phyloP scores from a whole-genome alignment of 2,329 filamentous ascomycete species.

The Ophiostoma ips region DNA sequence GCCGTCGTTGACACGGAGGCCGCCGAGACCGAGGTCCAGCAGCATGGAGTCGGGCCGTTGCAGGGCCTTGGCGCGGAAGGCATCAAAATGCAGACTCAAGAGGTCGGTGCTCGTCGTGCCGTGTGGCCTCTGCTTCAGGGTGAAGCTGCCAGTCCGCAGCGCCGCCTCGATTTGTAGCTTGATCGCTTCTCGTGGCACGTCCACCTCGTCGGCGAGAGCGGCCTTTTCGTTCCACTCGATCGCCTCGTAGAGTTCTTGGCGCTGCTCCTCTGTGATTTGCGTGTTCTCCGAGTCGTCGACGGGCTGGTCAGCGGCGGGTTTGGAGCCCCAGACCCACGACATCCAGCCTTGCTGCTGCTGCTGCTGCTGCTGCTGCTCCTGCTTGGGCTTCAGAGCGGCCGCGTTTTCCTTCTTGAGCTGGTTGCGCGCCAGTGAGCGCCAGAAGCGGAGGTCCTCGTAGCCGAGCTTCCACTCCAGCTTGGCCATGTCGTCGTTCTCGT shows the following conservation, averaged over 20 bases:
- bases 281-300: conserved; percentile 58
- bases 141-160: conserved; percentile 93
- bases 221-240: conserved; percentile 99
- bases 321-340: conserved; percentile 81
- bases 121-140: conserved; percentile 72
- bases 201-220: conserved; percentile 72
- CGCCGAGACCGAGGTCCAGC: conserved; percentile 78
- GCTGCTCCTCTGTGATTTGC: conserved; percentile 86
- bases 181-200: conserved; percentile 78
- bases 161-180: conserved; percentile 88
- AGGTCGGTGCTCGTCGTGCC: conserved; percentile 59
- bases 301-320: conserved; percentile 41
- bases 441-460: conserved; percentile 95
- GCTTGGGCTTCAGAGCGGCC: conserved; percentile 72
- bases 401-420: conserved; percentile 92
- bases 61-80: conserved; percentile 79
- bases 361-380: conserved; percentile 20
- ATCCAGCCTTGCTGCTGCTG: conserved; percentile 70
- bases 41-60: conserved; percentile 86
- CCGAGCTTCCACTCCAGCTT: conserved; percentile 72
- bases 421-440: conserved; percentile 85
- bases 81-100: conserved; percentile 83
- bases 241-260: conserved; percentile 89
- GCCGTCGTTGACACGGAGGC: conserved; percentile 87
- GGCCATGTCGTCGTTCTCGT: conserved; percentile 60